A percentile compares a stretch with the other conserved stretches of the same genome.
Evolutionary conservation across 208 protist species (phyloP).

Genomic region (Trypanosoma mega): DNA sequence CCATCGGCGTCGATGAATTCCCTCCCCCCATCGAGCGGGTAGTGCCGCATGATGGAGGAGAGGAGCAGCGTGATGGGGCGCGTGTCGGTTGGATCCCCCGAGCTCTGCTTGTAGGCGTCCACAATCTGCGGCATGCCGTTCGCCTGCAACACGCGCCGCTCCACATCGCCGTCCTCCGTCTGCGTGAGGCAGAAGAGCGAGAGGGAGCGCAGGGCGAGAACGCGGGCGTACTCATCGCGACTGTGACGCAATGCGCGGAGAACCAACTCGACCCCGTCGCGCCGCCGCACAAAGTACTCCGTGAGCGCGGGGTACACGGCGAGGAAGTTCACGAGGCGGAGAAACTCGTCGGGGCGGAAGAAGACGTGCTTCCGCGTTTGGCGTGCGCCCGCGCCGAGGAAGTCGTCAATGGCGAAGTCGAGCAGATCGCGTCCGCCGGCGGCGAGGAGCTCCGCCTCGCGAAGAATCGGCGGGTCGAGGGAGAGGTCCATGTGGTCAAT

Average conservation of each 20-base stretch:
- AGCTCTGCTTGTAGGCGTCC: conserved; percentile 78
- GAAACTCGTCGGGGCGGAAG: conserved; percentile 82
- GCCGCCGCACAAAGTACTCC: conserved; percentile 70
- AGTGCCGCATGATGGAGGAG: conserved; percentile 85
- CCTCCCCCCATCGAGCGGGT: conserved; percentile 70
- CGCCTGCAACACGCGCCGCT: conserved; percentile 66
- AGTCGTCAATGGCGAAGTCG: conserved; percentile 81
- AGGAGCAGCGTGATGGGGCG: conserved; percentile 81
- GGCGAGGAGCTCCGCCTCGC: conserved; percentile 62
- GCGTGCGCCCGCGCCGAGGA: conserved; percentile 54
- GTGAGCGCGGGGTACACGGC: conserved; percentile 65
- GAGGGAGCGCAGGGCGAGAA: conserved; percentile 76
- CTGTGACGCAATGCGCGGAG: conserved; percentile 70
- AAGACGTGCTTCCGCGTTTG: conserved; percentile 78
- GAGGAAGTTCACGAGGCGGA: conserved; percentile 83
- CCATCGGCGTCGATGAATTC: conserved; percentile 79
- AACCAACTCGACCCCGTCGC: conserved; percentile 73
- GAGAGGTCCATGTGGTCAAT: conserved; percentile 89
- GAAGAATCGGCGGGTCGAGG: conserved; percentile 70
- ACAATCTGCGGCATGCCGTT: conserved; percentile 72
- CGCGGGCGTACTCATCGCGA: conserved; percentile 66
- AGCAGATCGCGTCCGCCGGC: conserved; percentile 68
- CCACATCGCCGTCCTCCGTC: conserved; percentile 71
- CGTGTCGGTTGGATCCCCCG: conserved; percentile 86
- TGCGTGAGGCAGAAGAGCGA: conserved; percentile 84